Evolutionary conservation across 441 rosid species (phyloP).

Genomic region (Rhodomyrtus psidioides): DNA sequence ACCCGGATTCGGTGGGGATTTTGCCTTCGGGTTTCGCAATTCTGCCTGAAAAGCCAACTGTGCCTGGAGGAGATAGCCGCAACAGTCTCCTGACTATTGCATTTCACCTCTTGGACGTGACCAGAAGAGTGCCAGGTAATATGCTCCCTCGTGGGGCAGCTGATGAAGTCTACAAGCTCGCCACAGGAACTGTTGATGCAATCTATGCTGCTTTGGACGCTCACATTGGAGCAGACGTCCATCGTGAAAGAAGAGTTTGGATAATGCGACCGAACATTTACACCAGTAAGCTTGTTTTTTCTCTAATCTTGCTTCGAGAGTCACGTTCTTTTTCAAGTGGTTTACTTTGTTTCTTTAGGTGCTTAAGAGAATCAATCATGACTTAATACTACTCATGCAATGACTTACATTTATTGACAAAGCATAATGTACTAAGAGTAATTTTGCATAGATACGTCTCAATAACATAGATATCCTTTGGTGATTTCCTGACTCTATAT

Average conservation of each 20-base stretch:
- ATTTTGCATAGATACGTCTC: not conserved
- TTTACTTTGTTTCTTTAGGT: not conserved
- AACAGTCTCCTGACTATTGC: conserved; percentile 30
- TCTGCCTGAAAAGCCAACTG: conserved; percentile 17
- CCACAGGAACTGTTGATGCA: conserved; percentile 1
- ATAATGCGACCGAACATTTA: not conserved
- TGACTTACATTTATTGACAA: not conserved
- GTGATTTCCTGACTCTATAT: not conserved
- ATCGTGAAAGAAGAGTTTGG: not conserved
- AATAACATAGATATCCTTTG: not conserved
- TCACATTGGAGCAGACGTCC: not conserved
- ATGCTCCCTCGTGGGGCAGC: conserved; percentile 2
- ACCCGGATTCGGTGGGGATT: conserved; percentile 14
- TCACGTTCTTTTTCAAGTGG: not conserved
- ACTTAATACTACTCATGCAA: not conserved
- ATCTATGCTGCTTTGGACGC: conserved; percentile 6
- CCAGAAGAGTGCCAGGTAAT: not conserved
- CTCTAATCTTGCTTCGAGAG: not conserved
- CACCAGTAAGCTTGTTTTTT: not conserved
- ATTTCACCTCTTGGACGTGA: conserved; percentile 20
- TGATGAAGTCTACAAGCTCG: conserved; percentile 2
- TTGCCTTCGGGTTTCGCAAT: conserved; percentile 40
- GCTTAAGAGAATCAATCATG: not conserved
- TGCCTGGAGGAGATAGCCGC: not conserved
- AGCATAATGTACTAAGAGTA: not conserved